Conservation (phyloP, 1,284 basidiomycete species). For the Sutorius eximius region DNA sequence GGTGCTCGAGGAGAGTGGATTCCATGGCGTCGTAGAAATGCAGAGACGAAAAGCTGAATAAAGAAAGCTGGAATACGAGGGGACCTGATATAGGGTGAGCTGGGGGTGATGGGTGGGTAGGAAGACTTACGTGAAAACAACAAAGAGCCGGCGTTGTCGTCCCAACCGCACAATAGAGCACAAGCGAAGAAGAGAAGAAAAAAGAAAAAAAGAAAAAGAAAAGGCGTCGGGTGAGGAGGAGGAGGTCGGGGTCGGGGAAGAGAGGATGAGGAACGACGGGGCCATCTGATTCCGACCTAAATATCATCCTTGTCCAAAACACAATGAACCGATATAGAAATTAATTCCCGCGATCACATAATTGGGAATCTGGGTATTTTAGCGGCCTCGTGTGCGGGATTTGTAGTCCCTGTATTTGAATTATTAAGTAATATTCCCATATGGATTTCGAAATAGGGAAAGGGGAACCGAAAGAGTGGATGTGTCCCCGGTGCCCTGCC, state of each 20-base stretch:
- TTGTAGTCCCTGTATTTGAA: constrained; percentile 33
- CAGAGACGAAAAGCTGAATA: constrained; percentile 36
- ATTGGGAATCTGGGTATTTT: constrained; percentile 26
- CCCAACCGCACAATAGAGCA: constrained; percentile 37
- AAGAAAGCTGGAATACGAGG: constrained; percentile 40
- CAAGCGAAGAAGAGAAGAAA: constrained; percentile 34
- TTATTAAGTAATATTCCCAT: constrained; percentile 33
- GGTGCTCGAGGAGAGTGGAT: constrained; percentile 50
- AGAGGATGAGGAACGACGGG: constrained; percentile 29
- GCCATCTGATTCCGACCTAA: constrained; percentile 33
- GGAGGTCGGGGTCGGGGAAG: constrained; percentile 37
- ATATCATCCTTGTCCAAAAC: constrained; percentile 22
- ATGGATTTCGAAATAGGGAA: constrained; percentile 1
- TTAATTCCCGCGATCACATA: constrained; percentile 8
- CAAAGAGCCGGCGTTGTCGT: constrained; percentile 34
- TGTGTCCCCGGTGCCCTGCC: constrained; percentile 29
- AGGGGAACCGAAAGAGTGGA: constrained; percentile 14
- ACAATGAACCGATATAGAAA: constrained; percentile 15
- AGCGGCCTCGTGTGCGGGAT: constrained; percentile 34
- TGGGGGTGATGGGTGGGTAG: background rate
- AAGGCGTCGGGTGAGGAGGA: constrained; percentile 32
- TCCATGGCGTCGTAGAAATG: constrained; percentile 40
- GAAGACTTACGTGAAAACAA: constrained; percentile 36
- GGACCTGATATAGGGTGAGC: constrained; percentile 23
- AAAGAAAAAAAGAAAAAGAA: constrained; percentile 35